Base-by-base conservation (phyloP, 2,329 filamentous ascomycete genomes). In the Metarhizium humberi region DNA sequence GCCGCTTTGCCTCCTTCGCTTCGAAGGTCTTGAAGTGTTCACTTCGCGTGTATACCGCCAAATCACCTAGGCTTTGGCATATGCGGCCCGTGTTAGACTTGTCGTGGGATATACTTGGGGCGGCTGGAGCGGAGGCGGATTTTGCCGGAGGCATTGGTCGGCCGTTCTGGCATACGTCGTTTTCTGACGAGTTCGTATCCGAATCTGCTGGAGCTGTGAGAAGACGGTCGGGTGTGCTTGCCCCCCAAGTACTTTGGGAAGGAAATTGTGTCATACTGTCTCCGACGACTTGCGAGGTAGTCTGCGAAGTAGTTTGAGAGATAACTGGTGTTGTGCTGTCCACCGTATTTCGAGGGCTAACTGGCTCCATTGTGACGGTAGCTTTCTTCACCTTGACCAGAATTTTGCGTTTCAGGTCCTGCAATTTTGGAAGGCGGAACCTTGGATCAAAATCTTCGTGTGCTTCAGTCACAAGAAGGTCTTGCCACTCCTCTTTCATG, bases 401-500 rank as follows among this genome's bases (percentile, higher is more conserved):
- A 55, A 97, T 96, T 70, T 92, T 96, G 55, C 82, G 79, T 53
- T 79, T 79, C 52, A 97, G 71, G 13, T 90, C 82, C 14, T 82
- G 81, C 0, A 95, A 84, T 36, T 82, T 79, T 0, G 89, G 87
- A 30, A 92, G 79, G 5, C 75, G 73, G 55, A 79, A 75, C 14
- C 69, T 73, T 0, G 83, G 75, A 66, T 82, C 67, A 61, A 75
- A 73, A 62, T 75, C 71, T 20, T 79, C 75, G 20, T 72, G 78
- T 42, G 73, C 73, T 53, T 72, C 63, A 25, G 90, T 85, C 11
- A 96, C 76, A 6, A 97, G 76, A 63, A 87, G 73, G 0, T 81
- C 85, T 45, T 79, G 81, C 91, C 92, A 99, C 60, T 89, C 87
- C 61, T 96, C 84, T 60, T 85, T 85, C 87, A 99, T 96, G 59